These are phyloP conservation scores for Macrophomina tecta DNA, from an alignment of 2,329 filamentous ascomycete genomes.

Conservation along the genomic window DNA sequence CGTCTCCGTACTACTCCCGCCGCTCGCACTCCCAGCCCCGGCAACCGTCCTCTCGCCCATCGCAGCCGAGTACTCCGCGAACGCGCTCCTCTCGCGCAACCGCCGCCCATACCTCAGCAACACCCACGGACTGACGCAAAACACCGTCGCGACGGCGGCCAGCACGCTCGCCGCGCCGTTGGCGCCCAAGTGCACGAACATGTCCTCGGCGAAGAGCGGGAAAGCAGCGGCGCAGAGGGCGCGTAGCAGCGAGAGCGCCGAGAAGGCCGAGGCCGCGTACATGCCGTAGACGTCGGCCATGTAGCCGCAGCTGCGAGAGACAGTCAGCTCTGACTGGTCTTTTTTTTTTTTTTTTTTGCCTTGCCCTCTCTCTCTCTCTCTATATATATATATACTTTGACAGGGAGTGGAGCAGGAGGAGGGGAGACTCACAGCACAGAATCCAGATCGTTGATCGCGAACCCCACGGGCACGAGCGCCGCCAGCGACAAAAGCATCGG, in stretches of 20 bases:
- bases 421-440: not conserved
- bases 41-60: constrained; percentile 8
- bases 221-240: constrained; percentile 15
- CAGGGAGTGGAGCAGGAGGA: too few species aligned
- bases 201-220: constrained; percentile 22
- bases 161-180: constrained; percentile 17
- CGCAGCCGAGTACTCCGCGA: constrained; percentile 25
- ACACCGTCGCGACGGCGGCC: constrained; percentile 17
- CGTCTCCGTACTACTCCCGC: constrained; percentile 4
- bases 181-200: constrained; percentile 6
- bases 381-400: too few species aligned
- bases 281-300: constrained; percentile 25
- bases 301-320: not conserved
- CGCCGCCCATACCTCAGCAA: constrained; percentile 31
- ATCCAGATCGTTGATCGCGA: constrained; percentile 19
- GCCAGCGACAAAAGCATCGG: constrained; percentile 11
- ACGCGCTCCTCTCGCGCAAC: constrained; percentile 31
- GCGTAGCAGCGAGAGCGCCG: constrained; percentile 22
- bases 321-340: too few species aligned
- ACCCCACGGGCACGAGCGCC: constrained; percentile 25
- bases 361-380: too few species aligned
- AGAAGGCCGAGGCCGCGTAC: constrained; percentile 25
- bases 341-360: too few species aligned
- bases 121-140: constrained; percentile 24
- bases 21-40: not conserved